A percentile compares a stretch with the other conserved stretches of the same genome.
Conservation (phyloP, 1,284 basidiomycete species). For the Leccinum holopus region DNA sequence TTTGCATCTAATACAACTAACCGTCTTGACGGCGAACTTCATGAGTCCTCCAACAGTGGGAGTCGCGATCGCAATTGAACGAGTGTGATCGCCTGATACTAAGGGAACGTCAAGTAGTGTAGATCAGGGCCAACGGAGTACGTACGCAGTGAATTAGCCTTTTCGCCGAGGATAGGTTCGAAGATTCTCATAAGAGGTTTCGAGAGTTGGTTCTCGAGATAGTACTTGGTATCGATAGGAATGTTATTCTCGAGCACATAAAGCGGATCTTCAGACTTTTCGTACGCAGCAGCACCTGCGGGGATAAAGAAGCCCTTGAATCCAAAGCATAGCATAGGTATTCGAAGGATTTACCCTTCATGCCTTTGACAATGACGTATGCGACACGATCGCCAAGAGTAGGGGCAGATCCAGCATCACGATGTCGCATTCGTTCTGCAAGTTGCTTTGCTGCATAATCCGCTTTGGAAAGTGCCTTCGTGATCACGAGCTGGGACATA, state of each 20-base stretch:
- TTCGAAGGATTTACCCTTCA: conserved; percentile 62
- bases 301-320: neutral
- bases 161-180: conserved; percentile 94
- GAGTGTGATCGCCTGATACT: conserved; percentile 94
- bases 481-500: conserved; percentile 97
- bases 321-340: neutral
- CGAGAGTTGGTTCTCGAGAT: conserved; percentile 93
- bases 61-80: conserved; percentile 91
- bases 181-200: conserved; percentile 96
- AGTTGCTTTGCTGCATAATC: conserved; percentile 91
- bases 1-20: conserved; percentile 92
- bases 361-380: conserved; percentile 95
- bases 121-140: conserved; percentile 15
- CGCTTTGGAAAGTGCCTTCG: conserved; percentile 89
- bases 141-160: conserved; percentile 79
- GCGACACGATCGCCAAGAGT: conserved; percentile 94
- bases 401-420: conserved; percentile 93
- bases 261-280: conserved; percentile 95
- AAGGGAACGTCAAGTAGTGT: conserved; percentile 13
- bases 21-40: conserved; percentile 95
- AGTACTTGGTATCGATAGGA: conserved; percentile 95
- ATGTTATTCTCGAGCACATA: conserved; percentile 96
- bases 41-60: conserved; percentile 93
- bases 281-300: conserved; percentile 91
- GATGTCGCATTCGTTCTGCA: conserved; percentile 90